Evolutionary conservation across 2,329 filamentous ascomycete genomes (phyloP), one percentile per base, ranked within the genome.

Genomic region (Colletotrichum graminicola): DNA sequence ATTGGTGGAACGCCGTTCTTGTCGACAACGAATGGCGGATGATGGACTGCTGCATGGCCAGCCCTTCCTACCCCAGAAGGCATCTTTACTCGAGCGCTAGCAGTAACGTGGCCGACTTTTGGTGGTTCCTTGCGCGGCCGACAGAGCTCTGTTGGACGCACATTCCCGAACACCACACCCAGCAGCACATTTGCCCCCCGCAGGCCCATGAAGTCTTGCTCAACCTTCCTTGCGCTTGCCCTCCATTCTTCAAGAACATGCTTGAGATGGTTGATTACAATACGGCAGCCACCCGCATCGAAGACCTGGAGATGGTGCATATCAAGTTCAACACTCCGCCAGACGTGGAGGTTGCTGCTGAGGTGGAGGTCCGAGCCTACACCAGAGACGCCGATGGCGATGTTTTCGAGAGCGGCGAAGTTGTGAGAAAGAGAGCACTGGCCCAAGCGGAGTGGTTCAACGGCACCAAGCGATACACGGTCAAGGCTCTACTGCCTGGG

Each of bases 1-100:
- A 99, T 82, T 98, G 93, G 91, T 99, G 96, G 96, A 99, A 99
- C 76, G 91, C 94, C 0, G 94, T 98, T 23, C 84, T 98, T 45
- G 91, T 98, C 11, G 96, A 99, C 80, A 92, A 93, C 29, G 94
- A 98, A 82, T 99, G 96, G 96, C 92, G 96, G 62, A 93, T 98
- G 75, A 94, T 99, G 84, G 96, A 99, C 80, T 96, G 94, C 79
- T 97, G 94, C 45, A 86, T 99, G 59, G 94, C 96, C 5, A 95
- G 92, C 74, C 95, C 95, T 16, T 97, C 95, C 0, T 94, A 98
- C 77, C 95, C 96, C 12, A 91, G 89, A 68, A 89, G 97, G 59
- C 86, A 85, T 21, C 85, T 90, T 41, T 98, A 97, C 81, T 97
- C 94, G 18, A 93, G 89, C 75, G 88, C 88, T 34, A 89, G 89